Evolutionary conservation across 306 rosid species (phyloP).

Genomic region (Glycine soja): DNA sequence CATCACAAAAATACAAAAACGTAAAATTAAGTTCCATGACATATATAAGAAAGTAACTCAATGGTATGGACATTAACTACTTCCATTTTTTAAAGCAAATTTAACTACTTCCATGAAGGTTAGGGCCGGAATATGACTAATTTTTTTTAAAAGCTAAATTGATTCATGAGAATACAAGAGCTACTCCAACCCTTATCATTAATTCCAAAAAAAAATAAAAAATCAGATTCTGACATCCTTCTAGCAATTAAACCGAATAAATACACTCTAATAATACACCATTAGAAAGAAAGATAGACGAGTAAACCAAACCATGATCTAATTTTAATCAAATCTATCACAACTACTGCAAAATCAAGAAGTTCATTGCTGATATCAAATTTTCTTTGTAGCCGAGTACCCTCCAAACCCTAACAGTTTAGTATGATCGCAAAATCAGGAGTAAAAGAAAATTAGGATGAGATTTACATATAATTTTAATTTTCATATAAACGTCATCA

Average conservation of each 20-base stretch:
- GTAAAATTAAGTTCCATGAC: neutral
- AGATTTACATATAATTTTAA: neutral
- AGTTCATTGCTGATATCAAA: constrained; percentile 2
- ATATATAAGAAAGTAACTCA: neutral
- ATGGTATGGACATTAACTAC: neutral
- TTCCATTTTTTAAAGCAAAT: too few relatives aligned
- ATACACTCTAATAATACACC: neutral
- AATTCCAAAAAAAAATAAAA: neutral
- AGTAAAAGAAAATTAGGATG: neutral
- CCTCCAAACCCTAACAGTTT: constrained; percentile 38
- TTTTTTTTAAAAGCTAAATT: neutral
- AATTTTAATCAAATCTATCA: neutral
- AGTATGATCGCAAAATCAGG: constrained; percentile 7
- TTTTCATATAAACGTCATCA: neutral
- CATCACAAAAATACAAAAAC: neutral
- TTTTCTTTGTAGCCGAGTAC: constrained; percentile 9
- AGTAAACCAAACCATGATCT: neutral
- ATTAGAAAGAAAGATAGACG: neutral
- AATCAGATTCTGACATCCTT: neutral
- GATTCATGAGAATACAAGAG: neutral
- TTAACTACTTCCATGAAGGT: neutral
- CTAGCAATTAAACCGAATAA: neutral
- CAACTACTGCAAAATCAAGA: neutral
- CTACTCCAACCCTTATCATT: neutral
- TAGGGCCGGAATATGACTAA: neutral